A percentile compares a stretch with the other conserved stretches of the same genome.
These are phyloP conservation scores for Plantago major DNA, from an alignment of 257 asterid species.

Conservation along the genomic window DNA sequence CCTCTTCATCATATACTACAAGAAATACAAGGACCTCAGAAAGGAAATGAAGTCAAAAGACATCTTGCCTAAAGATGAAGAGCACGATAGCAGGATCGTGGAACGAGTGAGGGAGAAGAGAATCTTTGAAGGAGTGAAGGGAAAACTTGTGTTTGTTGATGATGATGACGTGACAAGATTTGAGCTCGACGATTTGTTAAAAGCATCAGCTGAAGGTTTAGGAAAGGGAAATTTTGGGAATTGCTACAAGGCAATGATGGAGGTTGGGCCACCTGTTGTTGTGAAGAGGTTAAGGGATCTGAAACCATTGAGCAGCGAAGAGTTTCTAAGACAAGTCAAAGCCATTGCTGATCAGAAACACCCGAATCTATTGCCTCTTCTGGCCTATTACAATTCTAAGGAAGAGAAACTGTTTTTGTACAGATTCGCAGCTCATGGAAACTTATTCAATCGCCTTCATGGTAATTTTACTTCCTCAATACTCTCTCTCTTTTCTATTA, in stretches of 20 bases:
- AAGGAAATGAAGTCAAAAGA: constrained; percentile 17
- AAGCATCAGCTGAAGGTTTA: constrained; percentile 61
- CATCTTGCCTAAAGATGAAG: constrained; percentile 23
- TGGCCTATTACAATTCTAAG: constrained; percentile 52
- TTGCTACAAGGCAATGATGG: constrained; percentile 56
- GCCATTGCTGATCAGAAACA: constrained; percentile 48
- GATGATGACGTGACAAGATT: constrained; percentile 33
- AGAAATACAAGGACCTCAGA: constrained; percentile 46
- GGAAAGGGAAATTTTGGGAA: constrained; percentile 75
- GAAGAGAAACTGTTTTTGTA: constrained; percentile 63
- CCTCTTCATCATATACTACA: constrained; percentile 46
- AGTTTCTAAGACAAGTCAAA: constrained; percentile 49
- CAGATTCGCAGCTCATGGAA: constrained; percentile 48
- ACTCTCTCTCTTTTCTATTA: not conserved
- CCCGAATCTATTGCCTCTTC: constrained; percentile 57
- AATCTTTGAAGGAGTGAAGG: constrained; percentile 23
- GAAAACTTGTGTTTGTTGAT: constrained; percentile 43
- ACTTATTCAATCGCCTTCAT: constrained; percentile 67
- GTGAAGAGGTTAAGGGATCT: constrained; percentile 56
- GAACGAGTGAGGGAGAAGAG: constrained; percentile 22
- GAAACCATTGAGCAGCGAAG: constrained; percentile 46
- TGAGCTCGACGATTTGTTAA: constrained; percentile 54
- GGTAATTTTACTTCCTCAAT: constrained; percentile 28
- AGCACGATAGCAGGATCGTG: constrained; percentile 28
- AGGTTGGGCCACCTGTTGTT: constrained; percentile 33